Base-by-base conservation (phyloP, 2,329 filamentous ascomycete species). In the Curvularia sp. region DNA sequence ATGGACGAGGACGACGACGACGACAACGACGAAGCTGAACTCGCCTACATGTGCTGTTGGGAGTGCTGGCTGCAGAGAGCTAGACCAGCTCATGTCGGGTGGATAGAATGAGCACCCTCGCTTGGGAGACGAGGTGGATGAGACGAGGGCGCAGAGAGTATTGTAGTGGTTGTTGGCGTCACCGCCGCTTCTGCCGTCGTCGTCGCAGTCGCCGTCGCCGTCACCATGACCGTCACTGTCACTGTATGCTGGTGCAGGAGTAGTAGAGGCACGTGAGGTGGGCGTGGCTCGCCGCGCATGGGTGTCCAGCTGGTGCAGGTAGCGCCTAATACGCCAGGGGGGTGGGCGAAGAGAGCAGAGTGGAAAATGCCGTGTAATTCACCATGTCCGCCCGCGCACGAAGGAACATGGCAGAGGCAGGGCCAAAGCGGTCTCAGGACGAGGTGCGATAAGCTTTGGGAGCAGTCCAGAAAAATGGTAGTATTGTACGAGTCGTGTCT, bases 21-120 rank as follows among this genome's bases (percentile, higher is more conserved):
- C n/a, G n/a, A n/a, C n/a, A n/a, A n/a, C n/a, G n/a, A n/a, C n/a
- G n/a, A 36, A 36, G 32, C 15, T 18, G 15, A 18, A n/a, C 55
- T 54, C 45, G 58, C 38, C 48, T 65, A 65, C 61, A 64, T 52
- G 53, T 64, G 55, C 50, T 57, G 56, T 28, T 18, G 39, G 41
- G 41, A 56, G 58, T 57, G 46, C 53, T 63, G 55, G 48, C 32
- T 36, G 32, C 32, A 36, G 25, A 47, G 13, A 30, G 50, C 41
- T 46, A 30, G 51, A 53, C 25, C 47, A 15, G 12, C 39, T 10
- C 21, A 5, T 43, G 41, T 25, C 41, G 41, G 59, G 49, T 42
- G 54, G 23, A 28, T 34, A 27, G 34, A 38, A 19, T 2, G 34
- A 23, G 34, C 47, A 49, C 32, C 10, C 15, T 49, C 34, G 42